phyloP scores from a whole-genome alignment of 331 rosid genomes.

The Saraca asoca region DNA sequence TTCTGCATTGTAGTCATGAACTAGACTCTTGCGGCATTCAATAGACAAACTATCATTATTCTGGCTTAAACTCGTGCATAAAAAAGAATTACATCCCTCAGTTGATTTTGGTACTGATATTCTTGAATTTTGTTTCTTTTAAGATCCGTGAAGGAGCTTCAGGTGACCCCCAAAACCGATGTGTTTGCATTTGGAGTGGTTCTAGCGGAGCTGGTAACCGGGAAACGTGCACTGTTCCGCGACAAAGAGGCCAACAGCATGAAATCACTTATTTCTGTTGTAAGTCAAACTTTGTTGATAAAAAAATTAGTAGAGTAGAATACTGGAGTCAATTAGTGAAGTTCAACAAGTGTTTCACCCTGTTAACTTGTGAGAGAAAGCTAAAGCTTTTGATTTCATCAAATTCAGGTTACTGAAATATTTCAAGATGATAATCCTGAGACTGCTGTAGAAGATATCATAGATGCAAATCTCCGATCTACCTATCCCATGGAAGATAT shows the following conservation, averaged over 20 bases:
- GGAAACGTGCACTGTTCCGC: conserved; percentile 68
- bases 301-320: not conserved
- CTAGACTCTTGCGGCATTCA: conserved; percentile 9
- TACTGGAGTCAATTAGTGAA: not conserved
- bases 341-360: not conserved
- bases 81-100: not conserved
- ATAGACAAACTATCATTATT: conserved; percentile 5
- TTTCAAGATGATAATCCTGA: conserved; percentile 59
- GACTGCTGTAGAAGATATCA: conserved; percentile 51
- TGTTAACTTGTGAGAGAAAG: not conserved
- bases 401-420: conserved; percentile 49
- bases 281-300: conserved; percentile 37
- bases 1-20: not conserved
- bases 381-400: conserved; percentile 21
- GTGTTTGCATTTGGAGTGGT: conserved; percentile 92
- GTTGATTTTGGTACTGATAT: conserved; percentile 27
- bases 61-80: not conserved
- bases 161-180: conserved; percentile 80
- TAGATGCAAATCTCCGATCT: conserved; percentile 61
- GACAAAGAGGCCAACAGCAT: conserved; percentile 58
- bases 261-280: conserved; percentile 64
- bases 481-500: conserved; percentile 54
- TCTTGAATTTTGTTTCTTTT: not conserved
- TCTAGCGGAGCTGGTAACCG: conserved; percentile 76
- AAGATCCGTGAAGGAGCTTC: conserved; percentile 87